Conservation (phyloP, 768 basidiomycete species). For the Solioccasus polychromus region DNA sequence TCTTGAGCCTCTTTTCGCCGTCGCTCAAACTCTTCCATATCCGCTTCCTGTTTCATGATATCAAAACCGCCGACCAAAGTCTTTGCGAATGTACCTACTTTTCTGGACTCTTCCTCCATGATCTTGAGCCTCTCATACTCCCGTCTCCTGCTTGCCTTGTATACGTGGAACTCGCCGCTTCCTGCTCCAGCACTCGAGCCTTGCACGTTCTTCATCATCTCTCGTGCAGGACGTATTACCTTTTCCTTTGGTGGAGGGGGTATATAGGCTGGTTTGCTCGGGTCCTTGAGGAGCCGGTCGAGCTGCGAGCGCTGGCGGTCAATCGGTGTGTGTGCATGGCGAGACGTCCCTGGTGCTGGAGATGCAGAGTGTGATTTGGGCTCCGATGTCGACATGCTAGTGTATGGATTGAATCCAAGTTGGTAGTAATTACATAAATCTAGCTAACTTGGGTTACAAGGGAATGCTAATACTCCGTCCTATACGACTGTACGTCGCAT, state of each 20-base stretch:
- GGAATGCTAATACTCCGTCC: no score
- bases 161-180: conserved; percentile 97
- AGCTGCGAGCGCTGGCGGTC: conserved; percentile 66
- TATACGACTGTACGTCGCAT: conserved; percentile 27
- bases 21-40: conserved; percentile 69
- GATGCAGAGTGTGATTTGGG: conserved; percentile 30
- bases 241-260: conserved; percentile 83
- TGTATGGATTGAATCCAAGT: conserved; percentile 16
- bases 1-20: conserved; percentile 71
- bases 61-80: not conserved
- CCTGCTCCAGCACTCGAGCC: conserved; percentile 97
- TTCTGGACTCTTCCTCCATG: conserved; percentile 77
- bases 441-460: no score
- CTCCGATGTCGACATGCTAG: conserved; percentile 30
- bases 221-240: conserved; percentile 74
- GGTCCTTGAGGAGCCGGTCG: conserved; percentile 87
- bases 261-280: conserved; percentile 74
- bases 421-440: no score
- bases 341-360: conserved; percentile 29
- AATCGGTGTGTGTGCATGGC: conserved; percentile 49
- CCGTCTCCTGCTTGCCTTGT: conserved; percentile 89
- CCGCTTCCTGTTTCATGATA: conserved; percentile 53
- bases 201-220: conserved; percentile 99
- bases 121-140: conserved; percentile 94
- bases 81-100: conserved; percentile 45